A percentile compares a stretch with the other conserved stretches of the same genome.
Conservation (phyloP, 2,329 filamentous ascomycete genomes). For the Alternaria atra region DNA sequence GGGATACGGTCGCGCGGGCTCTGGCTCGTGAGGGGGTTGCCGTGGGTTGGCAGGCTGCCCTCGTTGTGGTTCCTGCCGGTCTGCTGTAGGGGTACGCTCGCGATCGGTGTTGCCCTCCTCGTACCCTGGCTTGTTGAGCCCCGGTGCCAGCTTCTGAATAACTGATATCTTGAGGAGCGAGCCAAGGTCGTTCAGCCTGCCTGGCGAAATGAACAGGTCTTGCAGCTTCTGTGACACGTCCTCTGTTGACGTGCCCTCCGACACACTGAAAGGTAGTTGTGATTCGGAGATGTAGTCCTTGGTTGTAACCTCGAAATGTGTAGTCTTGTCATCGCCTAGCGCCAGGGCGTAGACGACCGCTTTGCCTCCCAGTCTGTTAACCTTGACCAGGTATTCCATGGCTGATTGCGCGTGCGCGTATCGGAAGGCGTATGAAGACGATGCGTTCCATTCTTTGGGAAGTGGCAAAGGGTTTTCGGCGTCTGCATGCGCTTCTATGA, state of each 20-base stretch:
- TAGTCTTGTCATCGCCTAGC: slow-evolving; percentile 81
- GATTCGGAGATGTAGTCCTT: slow-evolving; percentile 77
- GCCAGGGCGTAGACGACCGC: slow-evolving; percentile 84
- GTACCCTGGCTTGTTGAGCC: slow-evolving; percentile 80
- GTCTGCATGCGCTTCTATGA: slow-evolving; percentile 65
- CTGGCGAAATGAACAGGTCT: slow-evolving; percentile 76
- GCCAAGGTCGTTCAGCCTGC: slow-evolving; percentile 73
- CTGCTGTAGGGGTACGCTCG: slow-evolving; percentile 50
- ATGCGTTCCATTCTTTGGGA: slow-evolving; percentile 81
- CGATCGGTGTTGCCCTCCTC: slow-evolving; percentile 60
- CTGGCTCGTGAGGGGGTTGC: slow-evolving; percentile 61
- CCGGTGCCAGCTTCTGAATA: slow-evolving; percentile 83
- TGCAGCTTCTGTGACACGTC: slow-evolving; percentile 56
- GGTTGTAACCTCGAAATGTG: slow-evolving; percentile 76
- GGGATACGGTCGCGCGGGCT: slow-evolving; percentile 72
- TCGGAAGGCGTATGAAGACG: slow-evolving; percentile 77
- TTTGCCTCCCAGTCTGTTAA: slow-evolving; percentile 83
- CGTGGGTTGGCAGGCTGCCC: slow-evolving; percentile 52
- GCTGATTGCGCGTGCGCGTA: slow-evolving; percentile 88
- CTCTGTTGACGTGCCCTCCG: slow-evolving; percentile 58
- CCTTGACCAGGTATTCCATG: slow-evolving; percentile 82
- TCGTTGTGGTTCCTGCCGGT: slow-evolving; percentile 47
- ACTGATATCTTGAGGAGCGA: slow-evolving; percentile 78
- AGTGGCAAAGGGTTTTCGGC: slow-evolving; percentile 68
- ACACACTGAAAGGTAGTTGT: slow-evolving; percentile 62